Evolutionary conservation across 805 yeast species (phyloP).

Genomic region (Pichia scutulata): DNA sequence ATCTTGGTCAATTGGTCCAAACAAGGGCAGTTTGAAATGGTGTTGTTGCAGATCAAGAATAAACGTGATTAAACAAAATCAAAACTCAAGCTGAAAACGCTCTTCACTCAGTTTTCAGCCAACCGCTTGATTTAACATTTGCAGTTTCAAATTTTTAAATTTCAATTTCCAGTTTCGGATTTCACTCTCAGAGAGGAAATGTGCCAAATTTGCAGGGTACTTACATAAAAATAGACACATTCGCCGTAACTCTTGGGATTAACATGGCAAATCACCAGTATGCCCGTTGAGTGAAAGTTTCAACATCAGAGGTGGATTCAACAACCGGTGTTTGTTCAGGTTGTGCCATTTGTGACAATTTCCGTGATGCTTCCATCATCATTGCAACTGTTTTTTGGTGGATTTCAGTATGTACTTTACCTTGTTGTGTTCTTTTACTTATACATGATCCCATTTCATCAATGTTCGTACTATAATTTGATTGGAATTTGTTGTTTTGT

Average conservation of each 20-base stretch:
- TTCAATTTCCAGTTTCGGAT: not conserved
- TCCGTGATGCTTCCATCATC: constrained; percentile 19
- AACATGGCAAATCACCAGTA: not conserved
- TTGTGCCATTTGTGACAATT: not conserved
- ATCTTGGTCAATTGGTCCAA: not conserved
- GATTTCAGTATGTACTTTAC: constrained; percentile 6
- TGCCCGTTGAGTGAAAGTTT: not conserved
- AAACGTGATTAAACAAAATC: not conserved
- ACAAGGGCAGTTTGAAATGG: not conserved
- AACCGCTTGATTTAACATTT: too few species aligned
- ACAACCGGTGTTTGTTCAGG: not conserved
- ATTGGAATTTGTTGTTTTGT: too few species aligned
- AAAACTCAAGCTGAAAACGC: not conserved
- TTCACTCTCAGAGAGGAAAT: not conserved
- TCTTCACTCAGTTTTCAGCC: not conserved
- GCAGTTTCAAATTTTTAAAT: not conserved
- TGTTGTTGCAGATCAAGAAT: too few species aligned
- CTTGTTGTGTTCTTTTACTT: not conserved
- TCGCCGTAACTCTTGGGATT: too few species aligned
- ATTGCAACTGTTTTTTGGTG: constrained; percentile 17
- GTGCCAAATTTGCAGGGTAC: not conserved
- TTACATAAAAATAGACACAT: not conserved
- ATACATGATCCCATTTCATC: not conserved
- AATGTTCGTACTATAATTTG: not conserved
- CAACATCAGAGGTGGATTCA: not conserved